Base-by-base conservation (phyloP, 352 stramenopile species). In the Phytophthora litchii region DNA sequence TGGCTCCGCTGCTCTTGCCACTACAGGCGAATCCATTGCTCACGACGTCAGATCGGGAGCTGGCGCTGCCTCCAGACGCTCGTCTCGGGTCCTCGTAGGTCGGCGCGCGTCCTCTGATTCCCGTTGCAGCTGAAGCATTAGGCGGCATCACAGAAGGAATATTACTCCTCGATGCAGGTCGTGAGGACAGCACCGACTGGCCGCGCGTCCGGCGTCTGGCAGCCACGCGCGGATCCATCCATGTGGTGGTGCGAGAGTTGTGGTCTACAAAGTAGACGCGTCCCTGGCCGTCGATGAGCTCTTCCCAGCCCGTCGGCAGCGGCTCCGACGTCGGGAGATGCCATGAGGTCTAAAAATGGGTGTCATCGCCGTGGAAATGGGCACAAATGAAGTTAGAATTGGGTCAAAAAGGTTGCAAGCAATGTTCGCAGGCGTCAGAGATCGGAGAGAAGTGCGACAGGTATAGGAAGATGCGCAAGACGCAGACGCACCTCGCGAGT, bases 191-290 rank as follows among this genome's bases (percentile, higher is more conserved):
- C 19, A 59, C 56, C 19, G 67, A 72, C 25, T 57, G 62, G 13
- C 36, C 62, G n/a, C 63, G 34, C 3, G 44, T 65, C 45, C 52
- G 67, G 17, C 57, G 58, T 44, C 38, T 44, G 0, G 54, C 51
- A 2, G 70, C 74, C 46, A 89, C 74, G 14, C 86, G 82, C 47
- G 86, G 86, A 52, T 95, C 86, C 54, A 92, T 74, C 86, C 86
- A 95, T 51, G 86, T 88, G 4, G 83, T 95, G 13, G 56, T 80
- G 36, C 80, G 74, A 17, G 80, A 86, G 43, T 75, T 91, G 64
- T 94, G 86, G 67, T 94, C 75, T 4, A 93, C 83, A 68, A 91
- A 94, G 67, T 93, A 94, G 12, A 93, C 71, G 40, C 83, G 76
- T 2, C 86, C 86, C 25, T 91, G 74, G 1, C 69, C 55, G 50